Conservation (phyloP, 495 filamentous ascomycete genomes). For the Aspergillus panamensis region DNA sequence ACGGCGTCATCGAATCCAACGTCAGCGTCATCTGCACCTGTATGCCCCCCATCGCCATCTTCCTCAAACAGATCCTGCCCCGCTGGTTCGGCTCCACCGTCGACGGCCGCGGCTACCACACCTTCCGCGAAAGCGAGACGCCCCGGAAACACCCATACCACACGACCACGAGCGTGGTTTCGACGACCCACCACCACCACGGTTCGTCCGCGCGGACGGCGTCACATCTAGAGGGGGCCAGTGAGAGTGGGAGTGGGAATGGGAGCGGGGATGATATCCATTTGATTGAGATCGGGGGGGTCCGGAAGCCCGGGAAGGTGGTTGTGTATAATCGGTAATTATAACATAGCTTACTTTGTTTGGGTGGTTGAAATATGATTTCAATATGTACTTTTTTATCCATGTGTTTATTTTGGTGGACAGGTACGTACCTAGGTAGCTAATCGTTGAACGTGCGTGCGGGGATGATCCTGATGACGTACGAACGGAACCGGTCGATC, state of each 20-base stretch:
- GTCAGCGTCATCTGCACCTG: constrained; percentile 8
- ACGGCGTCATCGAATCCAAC: constrained; percentile 4
- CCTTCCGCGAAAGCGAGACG: neutral
- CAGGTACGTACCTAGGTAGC: too few species aligned
- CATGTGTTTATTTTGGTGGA: too few species aligned
- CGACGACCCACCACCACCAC: too few species aligned
- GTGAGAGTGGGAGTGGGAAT: too few species aligned
- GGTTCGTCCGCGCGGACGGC: too few species aligned
- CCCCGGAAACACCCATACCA: neutral
- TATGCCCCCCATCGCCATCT: constrained; percentile 3
- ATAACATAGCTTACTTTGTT: too few species aligned
- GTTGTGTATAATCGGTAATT: neutral
- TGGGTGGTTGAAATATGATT: too few species aligned
- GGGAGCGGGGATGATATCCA: neutral
- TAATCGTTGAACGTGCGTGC: too few species aligned
- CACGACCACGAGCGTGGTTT: neutral
- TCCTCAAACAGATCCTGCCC: neutral
- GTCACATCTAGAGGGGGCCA: too few species aligned
- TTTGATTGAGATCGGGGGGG: neutral
- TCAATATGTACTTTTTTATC: too few species aligned
- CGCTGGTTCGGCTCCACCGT: neutral
- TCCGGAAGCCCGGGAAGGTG: neutral
- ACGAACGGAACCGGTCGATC: too few species aligned
- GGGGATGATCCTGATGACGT: too few species aligned
- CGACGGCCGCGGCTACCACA: neutral